Conservation (phyloP, 2,329 filamentous ascomycete species). For the Biscogniauxia marginata region DNA sequence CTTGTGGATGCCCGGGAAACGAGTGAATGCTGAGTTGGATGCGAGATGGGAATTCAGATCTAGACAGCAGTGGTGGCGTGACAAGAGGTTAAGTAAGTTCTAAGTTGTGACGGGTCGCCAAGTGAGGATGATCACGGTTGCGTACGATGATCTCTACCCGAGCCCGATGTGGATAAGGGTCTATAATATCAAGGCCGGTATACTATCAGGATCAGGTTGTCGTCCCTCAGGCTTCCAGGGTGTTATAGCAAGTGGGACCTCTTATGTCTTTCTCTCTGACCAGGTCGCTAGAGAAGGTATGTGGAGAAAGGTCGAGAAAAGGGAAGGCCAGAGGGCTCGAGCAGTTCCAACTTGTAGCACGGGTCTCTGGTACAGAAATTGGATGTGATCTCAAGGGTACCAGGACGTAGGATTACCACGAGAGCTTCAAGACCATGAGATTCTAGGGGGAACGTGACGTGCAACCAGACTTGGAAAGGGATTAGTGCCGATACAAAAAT, state of each 20-base stretch:
- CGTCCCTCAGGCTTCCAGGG: conserved; percentile 15
- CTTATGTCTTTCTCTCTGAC: conserved; percentile 3
- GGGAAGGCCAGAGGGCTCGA: conserved; percentile 20
- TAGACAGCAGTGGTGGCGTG: conserved; percentile 1
- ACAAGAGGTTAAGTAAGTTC: conserved; percentile 13
- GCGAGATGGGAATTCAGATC: not conserved
- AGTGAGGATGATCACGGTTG: conserved; percentile 19
- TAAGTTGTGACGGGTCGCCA: conserved; percentile 10
- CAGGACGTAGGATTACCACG: conserved; percentile 6
- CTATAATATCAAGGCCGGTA: conserved; percentile 25
- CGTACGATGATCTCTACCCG: conserved; percentile 12
- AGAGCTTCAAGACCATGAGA: conserved; percentile 18
- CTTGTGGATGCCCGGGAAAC: not conserved
- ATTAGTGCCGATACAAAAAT: conserved; percentile 19
- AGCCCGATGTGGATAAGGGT: conserved; percentile 18
- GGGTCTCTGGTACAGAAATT: conserved; percentile 24
- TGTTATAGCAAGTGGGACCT: conserved; percentile 14
- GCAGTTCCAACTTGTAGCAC: conserved; percentile 23
- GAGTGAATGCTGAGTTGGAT: not conserved
- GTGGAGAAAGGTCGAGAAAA: conserved; percentile 22
- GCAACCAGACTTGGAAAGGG: conserved; percentile 9
- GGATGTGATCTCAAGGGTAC: conserved; percentile 14
- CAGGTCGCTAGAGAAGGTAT: conserved; percentile 13
- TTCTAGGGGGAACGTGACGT: conserved; percentile 8
- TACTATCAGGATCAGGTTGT: conserved; percentile 6